Base-by-base conservation (phyloP, 805 yeast genomes). In the Spathaspora gorwiae region DNA sequence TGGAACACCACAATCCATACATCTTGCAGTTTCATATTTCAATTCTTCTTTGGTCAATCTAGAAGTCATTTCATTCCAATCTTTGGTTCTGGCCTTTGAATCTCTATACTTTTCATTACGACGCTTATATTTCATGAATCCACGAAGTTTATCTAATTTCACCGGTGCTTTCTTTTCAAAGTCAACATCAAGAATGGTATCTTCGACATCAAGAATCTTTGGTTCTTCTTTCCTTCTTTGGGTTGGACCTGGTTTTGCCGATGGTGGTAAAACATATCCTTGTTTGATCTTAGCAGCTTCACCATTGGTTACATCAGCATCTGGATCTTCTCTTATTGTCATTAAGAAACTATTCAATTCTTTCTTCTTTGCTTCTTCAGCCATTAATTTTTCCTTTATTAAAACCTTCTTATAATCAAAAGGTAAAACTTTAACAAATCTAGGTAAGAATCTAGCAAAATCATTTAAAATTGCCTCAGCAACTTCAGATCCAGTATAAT, bases 1-100 rank as follows among this genome's bases (percentile, higher is more conserved):
- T 47, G 99, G 99, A 57, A 94, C 95, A 75, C 99, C 99, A 76
- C 99, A 92, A 70, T 92, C 98, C 96, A 94, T 92, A 78, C 99
- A 92, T 68, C 99, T 82, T 12, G 98, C 97, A 47, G 98, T 87
- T 73, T 92, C 97, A 64, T 78, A 80, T 64, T 83, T 80, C 60
- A 92, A 83, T 54, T 94, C 98, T 43, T 86, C 90, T 68, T 87
- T 86, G 46, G 89, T 74, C 56, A 92, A 75, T 45, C 96, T 80
- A 11, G 80, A 70, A 10, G 95, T 82, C 64, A 92, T 77, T 70
- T 92, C 98, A 53, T 84, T 80, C 98, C 98, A 94, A 68, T 94
- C 97, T 57, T 78, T 77, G 45, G 89, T 75, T 68, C 99, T 82
- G 26, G 79, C 66, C 60, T 80, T 77, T 26, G 94, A 81, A 35